A percentile compares a stretch with the other conserved stretches of the same genome.
phyloP scores from a whole-genome alignment of 2,329 filamentous ascomycete species.

The Ramichloridium luteum region DNA sequence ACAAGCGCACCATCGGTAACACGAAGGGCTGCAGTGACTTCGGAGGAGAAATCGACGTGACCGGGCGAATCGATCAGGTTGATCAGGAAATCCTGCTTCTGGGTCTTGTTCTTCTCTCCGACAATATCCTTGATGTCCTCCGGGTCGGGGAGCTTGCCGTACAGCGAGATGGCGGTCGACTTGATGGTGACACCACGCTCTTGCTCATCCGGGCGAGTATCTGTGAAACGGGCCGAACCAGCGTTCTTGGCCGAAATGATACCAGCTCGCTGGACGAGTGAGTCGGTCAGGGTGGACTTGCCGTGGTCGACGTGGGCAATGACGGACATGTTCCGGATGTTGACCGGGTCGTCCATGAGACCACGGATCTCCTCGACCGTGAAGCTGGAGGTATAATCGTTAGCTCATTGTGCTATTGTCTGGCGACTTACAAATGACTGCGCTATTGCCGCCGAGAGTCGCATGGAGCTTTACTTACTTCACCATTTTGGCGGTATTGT shows the following conservation, averaged over 20 bases:
- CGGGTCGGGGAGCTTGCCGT: constrained; percentile 64
- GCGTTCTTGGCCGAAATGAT: constrained; percentile 98
- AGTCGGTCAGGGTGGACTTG: constrained; percentile 99
- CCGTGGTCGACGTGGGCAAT: constrained; percentile 99
- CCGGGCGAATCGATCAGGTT: constrained; percentile 99
- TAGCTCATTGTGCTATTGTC: neutral
- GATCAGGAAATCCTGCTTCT: constrained; percentile 96
- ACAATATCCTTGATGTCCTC: constrained; percentile 95
- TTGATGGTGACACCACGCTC: constrained; percentile 99
- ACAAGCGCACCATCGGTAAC: constrained; percentile 99
- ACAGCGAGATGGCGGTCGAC: constrained; percentile 98
- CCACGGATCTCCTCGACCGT: constrained; percentile 74
- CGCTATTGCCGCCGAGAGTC: too few species aligned
- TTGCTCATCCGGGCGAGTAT: constrained; percentile 95
- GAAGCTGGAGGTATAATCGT: constrained; percentile 53
- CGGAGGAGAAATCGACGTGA: constrained; percentile 99
- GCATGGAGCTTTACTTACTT: constrained; percentile 59
- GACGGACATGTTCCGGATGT: constrained; percentile 94
- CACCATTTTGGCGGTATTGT: constrained; percentile 92
- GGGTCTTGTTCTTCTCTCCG: constrained; percentile 61
- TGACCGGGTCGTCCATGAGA: constrained; percentile 67
- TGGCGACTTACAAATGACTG: neutral
- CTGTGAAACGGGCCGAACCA: constrained; percentile 88
- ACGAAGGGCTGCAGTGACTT: constrained; percentile 98
- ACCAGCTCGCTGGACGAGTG: constrained; percentile 96